Base-by-base conservation (phyloP, 768 basidiomycete species). In the Auricularia cornea region DNA sequence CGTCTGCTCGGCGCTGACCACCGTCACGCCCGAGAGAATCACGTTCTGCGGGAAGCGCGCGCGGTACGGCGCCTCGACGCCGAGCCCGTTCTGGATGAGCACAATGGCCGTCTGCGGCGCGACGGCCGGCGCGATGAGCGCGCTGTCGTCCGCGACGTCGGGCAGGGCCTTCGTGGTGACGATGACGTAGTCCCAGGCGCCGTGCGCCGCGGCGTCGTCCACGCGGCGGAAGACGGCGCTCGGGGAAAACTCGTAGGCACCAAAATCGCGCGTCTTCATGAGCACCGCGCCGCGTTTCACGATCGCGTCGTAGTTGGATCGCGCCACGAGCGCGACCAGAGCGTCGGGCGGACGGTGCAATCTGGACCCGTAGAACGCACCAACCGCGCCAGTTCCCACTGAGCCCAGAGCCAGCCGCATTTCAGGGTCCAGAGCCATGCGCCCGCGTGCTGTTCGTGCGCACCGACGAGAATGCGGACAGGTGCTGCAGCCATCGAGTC, bases 81-180 rank as follows among this genome's bases (percentile, higher is more conserved):
- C 72, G 10, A 73, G 67, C 23, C 72, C 72, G 60, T 73, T 73
- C 65, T 73, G 72, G 51, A 73, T 72, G 30, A 73, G 65, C 12
- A 72, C 70, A 29, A 73, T 62, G 3, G 69, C 48, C 32, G 67
- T 66, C 16, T 28, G 52, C 23, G 63, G 23, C n/a, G 41, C 60
- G 3, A 71, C 66, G 8, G 63, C 60, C 2, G 62, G 64, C 26
- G 60, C 48, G 5, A 71, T 62, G n/a, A 63, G 33, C 32, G 52
- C 64, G 29, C 68, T 67, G 57, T 72, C 72, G 61, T 71, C 71
- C 41, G 64, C 60, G 29, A 70, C 64, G 40, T 71, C 70, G 3
- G 72, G 72, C 6, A 73, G 61, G 20, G 72, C 72, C 51, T 73
- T 73, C 30, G 72, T 72, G 1, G 72, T 67, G n/a, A 73, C 69